Conservation (phyloP, 2,329 filamentous ascomycete genomes). For the Zymoseptoria ardabiliae region DNA sequence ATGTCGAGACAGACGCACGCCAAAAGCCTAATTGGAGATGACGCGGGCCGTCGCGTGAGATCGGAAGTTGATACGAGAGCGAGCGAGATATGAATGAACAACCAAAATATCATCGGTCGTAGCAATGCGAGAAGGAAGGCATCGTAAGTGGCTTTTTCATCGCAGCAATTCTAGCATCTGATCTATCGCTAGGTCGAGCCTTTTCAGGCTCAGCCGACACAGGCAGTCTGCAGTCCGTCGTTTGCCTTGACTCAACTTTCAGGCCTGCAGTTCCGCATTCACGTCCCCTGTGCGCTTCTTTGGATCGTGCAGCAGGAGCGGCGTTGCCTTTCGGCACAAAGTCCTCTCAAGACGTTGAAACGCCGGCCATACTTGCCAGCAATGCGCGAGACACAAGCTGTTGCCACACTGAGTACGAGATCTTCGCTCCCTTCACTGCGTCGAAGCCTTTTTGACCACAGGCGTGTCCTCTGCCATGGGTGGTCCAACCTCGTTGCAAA, state of each 20-base stretch:
- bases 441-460: neutral
- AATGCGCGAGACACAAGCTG: no score
- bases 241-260: neutral
- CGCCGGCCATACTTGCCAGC: neutral
- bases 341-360: neutral
- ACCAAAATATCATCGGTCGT: no score
- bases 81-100: no score
- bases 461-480: no score
- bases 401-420: neutral
- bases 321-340: neutral
- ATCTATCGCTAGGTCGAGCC: neutral
- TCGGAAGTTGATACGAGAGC: neutral
- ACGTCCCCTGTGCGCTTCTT: neutral
- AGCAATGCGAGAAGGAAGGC: no score
- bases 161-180: neutral
- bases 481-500: neutral
- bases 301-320: neutral
- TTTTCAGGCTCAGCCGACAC: neutral
- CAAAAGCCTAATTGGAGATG: neutral
- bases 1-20: neutral
- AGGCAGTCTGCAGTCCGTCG: neutral
- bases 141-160: neutral
- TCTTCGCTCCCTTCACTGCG: neutral
- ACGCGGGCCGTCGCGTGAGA: neutral
- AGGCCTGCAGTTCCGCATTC: neutral